phyloP scores from a whole-genome alignment of 805 yeast species.

The Pichia californica region DNA sequence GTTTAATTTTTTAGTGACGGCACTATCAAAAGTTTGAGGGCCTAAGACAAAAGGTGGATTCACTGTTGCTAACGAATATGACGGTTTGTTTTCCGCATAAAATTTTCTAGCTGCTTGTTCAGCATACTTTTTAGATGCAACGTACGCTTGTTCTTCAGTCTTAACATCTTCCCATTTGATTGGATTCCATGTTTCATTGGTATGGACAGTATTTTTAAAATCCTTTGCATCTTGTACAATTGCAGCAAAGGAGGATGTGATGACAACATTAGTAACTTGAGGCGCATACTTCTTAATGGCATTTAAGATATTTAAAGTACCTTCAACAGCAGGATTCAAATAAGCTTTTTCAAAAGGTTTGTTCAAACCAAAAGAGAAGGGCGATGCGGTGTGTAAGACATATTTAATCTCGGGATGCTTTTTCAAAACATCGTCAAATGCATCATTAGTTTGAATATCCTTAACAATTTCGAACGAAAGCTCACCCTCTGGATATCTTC shows the following conservation, averaged over 20 bases:
- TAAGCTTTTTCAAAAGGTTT: constrained; percentile 42
- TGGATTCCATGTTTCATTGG: constrained; percentile 35
- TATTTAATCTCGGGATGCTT: constrained; percentile 35
- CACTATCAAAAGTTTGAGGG: constrained; percentile 41
- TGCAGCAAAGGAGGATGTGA: constrained; percentile 51
- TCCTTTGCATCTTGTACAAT: constrained; percentile 18
- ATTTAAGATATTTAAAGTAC: constrained; percentile 43
- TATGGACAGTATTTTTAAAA: constrained; percentile 11
- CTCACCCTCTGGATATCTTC: constrained; percentile 16
- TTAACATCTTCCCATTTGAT: constrained; percentile 27
- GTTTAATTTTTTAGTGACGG: constrained; percentile 30
- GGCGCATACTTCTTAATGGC: constrained; percentile 39
- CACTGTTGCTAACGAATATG: constrained; percentile 34
- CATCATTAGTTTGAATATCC: constrained; percentile 32
- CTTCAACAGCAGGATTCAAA: constrained; percentile 52
- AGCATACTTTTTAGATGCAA: constrained; percentile 46
- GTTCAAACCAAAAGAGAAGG: constrained; percentile 35
- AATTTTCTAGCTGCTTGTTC: constrained; percentile 57
- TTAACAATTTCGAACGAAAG: constrained; percentile 30
- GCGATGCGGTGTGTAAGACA: constrained; percentile 50
- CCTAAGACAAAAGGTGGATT: constrained; percentile 44
- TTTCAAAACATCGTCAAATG: constrained; percentile 42
- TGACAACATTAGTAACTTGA: constrained; percentile 42
- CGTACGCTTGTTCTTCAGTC: constrained; percentile 30
- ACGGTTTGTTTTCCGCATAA: constrained; percentile 32